A percentile compares a stretch with the other conserved stretches of the same genome.
These are phyloP conservation scores for Phaeosphaeriaceae sp. DNA, from an alignment of 2,329 filamentous ascomycete species.

Conservation along the genomic window DNA sequence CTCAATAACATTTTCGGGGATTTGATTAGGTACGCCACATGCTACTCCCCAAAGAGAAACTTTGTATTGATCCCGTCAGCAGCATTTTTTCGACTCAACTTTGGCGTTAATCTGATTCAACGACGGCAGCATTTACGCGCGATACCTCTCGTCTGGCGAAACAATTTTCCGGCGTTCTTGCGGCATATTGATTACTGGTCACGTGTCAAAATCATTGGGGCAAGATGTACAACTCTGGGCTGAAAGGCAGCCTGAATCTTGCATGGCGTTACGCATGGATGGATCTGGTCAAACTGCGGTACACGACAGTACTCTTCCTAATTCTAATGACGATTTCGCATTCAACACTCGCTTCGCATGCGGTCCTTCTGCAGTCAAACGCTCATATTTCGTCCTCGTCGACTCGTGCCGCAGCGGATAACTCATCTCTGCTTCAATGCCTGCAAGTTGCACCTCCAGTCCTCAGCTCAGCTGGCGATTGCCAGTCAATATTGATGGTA, in stretches of 20 bases:
- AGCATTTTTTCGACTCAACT: constrained; percentile 8
- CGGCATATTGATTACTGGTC: neutral
- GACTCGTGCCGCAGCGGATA: constrained; percentile 31
- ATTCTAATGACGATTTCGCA: constrained; percentile 44
- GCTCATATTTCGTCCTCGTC: constrained; percentile 19
- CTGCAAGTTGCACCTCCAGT: constrained; percentile 75
- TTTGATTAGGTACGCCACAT: constrained; percentile 3
- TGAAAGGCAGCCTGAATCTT: constrained; percentile 17
- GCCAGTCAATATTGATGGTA: constrained; percentile 69
- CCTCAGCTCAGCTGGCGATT: constrained; percentile 56
- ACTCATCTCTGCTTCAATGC: constrained; percentile 60
- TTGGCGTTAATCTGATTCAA: constrained; percentile 13
- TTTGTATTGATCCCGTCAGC: neutral
- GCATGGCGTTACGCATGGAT: constrained; percentile 20
- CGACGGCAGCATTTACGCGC: constrained; percentile 18
- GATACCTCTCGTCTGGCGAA: constrained; percentile 32
- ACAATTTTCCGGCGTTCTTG: constrained; percentile 34
- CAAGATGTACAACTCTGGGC: constrained; percentile 27
- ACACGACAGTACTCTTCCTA: constrained; percentile 31
- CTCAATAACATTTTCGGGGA: constrained; percentile 19
- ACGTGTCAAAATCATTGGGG: constrained; percentile 4
- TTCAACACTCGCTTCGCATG: constrained; percentile 28
- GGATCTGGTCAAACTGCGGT: constrained; percentile 13
- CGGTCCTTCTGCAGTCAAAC: constrained; percentile 23
- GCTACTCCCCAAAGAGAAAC: neutral